Evolutionary conservation across 2,329 filamentous ascomycete genomes (phyloP), one percentile per base, ranked within the genome.

Genomic region (Aspergillus sp.): DNA sequence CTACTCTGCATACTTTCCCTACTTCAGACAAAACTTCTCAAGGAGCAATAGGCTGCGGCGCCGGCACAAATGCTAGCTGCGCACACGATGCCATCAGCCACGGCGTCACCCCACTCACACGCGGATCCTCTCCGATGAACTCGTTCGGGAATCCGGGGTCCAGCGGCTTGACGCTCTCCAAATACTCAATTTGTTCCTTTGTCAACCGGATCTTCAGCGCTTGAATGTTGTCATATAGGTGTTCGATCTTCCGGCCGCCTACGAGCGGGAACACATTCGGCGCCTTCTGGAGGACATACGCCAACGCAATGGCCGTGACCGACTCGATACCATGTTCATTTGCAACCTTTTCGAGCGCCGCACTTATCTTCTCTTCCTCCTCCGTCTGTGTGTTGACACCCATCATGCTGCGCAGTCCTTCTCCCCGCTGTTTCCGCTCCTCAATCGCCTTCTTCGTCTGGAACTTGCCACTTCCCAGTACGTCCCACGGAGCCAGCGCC

Each of bases 251-350:
- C 16, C 87, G 80, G 0, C 86, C 85, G 10, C 88, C 87, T 8
- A 90, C 76, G 44, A 91, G 84, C 1, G 88, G 88, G 66, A 89
- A 89, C 13, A 90, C 85, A 60, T 89, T 83, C 0, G 87, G 82
- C 1, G 85, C 76, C 72, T 91, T 90, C 60, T 83, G 80, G 78
- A 89, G 81, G 22, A 91, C 84, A 65, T 91, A 91, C 1, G 88
- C 87, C 24, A 92, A 70, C 3, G 88, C 87, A 41, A 89, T 72
- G 36, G 80, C 80, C 5, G 84, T 86, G 47, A 89, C 76, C 3
- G 68, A 72, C 30, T 79, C 74, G 2, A 79, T 73, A 2, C 80
- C 79, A 61, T 85, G 82, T 52, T 79, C 74, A 13, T 77, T 76
- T 0, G 82, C 84, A 14, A 88, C 78, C 59, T 82, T 77, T 22